phyloP scores from a whole-genome alignment of 2,329 filamentous ascomycete species.

The Huntiella abstrusa region DNA sequence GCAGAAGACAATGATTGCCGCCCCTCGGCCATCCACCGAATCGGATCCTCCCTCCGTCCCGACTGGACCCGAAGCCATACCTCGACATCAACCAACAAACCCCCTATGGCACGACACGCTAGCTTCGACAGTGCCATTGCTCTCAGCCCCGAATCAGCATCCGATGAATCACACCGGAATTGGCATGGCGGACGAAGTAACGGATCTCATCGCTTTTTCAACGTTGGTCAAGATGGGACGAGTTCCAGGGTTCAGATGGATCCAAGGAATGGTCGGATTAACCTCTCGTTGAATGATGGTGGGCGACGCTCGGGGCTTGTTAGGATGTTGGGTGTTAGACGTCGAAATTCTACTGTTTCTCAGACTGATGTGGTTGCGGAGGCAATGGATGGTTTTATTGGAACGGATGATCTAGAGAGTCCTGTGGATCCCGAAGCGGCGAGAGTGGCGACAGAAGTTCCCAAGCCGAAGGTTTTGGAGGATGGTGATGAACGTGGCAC shows the following conservation, averaged over 20 bases:
- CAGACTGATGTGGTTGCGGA: background rate
- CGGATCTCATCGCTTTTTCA: conserved; percentile 22
- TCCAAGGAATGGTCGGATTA: conserved; percentile 47
- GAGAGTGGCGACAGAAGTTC: conserved; percentile 4
- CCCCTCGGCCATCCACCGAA: no score
- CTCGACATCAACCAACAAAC: no score
- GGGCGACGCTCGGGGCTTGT: conserved; percentile 52
- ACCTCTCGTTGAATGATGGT: conserved; percentile 54
- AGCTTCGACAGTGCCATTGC: no score
- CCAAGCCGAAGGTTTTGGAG: background rate
- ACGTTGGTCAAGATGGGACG: conserved; percentile 44
- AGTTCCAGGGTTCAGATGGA: conserved; percentile 44
- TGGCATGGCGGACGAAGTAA: background rate
- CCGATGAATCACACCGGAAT: background rate
- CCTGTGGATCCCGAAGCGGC: background rate
- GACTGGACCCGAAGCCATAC: no score
- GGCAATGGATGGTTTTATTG: background rate
- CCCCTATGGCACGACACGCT: no score
- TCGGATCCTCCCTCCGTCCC: no score
- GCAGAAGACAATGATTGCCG: no score
- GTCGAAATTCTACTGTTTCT: background rate
- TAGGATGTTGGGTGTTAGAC: conserved; percentile 3
- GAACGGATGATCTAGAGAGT: background rate
- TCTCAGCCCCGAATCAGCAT: no score
- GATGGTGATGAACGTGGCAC: background rate